phyloP scores from a whole-genome alignment of 169 alveolate genomes.

The Neospora caninum region DNA sequence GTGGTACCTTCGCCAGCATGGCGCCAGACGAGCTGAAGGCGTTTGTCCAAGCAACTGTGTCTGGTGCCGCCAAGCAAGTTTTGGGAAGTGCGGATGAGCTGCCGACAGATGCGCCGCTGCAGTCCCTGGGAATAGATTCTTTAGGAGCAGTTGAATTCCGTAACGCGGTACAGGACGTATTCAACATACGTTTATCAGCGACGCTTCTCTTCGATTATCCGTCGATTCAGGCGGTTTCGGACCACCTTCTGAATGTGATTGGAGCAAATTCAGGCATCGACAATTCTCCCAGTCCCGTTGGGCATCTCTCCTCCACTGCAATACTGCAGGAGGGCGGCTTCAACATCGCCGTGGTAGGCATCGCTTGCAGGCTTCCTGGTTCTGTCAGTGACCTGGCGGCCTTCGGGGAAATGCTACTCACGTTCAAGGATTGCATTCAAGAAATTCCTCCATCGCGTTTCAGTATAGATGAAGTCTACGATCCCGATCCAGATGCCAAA shows the following conservation, averaged over 20 bases:
- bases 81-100: slow-evolving; percentile 1
- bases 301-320: slow-evolving; percentile 67
- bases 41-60: neutral
- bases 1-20: neutral
- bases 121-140: slow-evolving; percentile 79
- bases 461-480: slow-evolving; percentile 74
- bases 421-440: neutral
- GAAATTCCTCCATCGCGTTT: neutral
- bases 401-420: neutral
- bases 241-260: slow-evolving; percentile 31
- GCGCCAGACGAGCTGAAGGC: neutral
- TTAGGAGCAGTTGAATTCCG: slow-evolving; percentile 79
- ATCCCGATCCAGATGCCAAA: slow-evolving; percentile 75
- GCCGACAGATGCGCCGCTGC: slow-evolving; percentile 62
- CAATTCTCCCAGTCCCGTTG: slow-evolving; percentile 41
- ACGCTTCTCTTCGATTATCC: slow-evolving; percentile 79
- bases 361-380: slow-evolving; percentile 37
- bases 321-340: neutral
- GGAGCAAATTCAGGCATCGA: neutral
- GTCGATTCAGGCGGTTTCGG: slow-evolving; percentile 70
- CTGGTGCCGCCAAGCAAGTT: neutral
- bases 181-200: slow-evolving; percentile 72
- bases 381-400: neutral
- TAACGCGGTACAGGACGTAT: slow-evolving; percentile 64
- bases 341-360: slow-evolving; percentile 52